Evolutionary conservation across 305 asterid species (phyloP), one percentile per base, ranked within the genome.

Genomic region (Fraxinus floribunda): DNA sequence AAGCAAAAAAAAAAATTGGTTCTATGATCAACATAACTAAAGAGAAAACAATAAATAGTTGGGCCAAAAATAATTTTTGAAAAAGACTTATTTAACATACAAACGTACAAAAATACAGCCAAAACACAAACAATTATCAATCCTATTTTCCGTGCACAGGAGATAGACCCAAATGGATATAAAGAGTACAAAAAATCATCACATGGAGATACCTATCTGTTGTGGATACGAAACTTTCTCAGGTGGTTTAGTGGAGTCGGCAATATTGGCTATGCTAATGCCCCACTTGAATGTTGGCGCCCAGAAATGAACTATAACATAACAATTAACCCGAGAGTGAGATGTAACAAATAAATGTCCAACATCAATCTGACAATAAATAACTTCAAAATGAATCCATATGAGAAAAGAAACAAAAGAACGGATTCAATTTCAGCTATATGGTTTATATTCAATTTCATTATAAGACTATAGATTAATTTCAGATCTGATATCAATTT

Each of bases 281-380:
- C 97, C 95, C 97, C 97, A 92, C 89, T 92, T 91, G 87, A 91
- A 92, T 72, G 97, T 91, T 20, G 97, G 95, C 32, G 97, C 97
- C 97, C 95, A 92, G 81, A 91, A 92, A 88, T 92, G 94, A 86
- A 92, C 95, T 90, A 84, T 20, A 84, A 60, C 73, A 83, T 29
- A 49, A 79, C 29, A 18, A 5, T 3, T 2, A 36, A 44, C 5
- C 36, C 75, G 82, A 72, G 52, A 66, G 79, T 29, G 78, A 11
- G 68, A n/a, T 9, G 60, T 70, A 46, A 24, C 24, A 55, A 52
- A 71, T 24, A 16, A 7, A 82, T 35, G 20, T 52, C 75, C 18
- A 76, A 83, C 55, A 64, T 78, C 52, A 79, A 32, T 70, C 29
- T 74, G 71, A 57, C 55, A 0, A 57, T 55, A 66, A 72, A 13